phyloP scores from a whole-genome alignment of 257 asterid species.

The Solanum phureja region DNA sequence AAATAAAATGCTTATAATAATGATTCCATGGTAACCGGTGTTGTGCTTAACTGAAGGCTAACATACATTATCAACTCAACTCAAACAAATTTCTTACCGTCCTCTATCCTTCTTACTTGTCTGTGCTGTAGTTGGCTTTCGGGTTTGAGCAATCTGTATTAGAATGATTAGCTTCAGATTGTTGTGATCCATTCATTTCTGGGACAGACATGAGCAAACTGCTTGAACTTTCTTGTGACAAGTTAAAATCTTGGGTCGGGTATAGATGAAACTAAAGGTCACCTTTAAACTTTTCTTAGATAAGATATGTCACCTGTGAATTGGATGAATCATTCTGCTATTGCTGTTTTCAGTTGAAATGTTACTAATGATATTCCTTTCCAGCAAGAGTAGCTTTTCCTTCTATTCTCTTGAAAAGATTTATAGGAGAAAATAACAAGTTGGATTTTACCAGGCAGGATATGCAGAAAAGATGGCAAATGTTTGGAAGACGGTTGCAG shows the following conservation, averaged over 20 bases:
- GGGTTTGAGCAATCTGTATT: background rate
- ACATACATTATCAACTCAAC: background rate
- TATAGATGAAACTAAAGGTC: background rate
- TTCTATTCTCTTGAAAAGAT: background rate
- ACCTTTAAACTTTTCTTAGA: background rate
- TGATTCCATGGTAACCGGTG: background rate
- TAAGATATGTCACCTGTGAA: background rate
- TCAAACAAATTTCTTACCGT: background rate
- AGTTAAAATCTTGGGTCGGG: background rate
- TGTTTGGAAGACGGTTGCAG: slow-evolving; percentile 82
- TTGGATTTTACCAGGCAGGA: slow-evolving; percentile 57
- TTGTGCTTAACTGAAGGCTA: background rate
- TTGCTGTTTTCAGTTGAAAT: background rate
- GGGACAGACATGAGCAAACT: background rate
- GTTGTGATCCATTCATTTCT: background rate
- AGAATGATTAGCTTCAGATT: background rate
- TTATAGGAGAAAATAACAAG: background rate
- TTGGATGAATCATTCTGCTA: background rate
- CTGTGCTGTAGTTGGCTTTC: background rate
- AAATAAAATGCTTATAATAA: background rate
- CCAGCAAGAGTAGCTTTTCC: background rate
- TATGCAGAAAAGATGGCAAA: slow-evolving; percentile 89
- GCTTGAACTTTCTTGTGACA: background rate
- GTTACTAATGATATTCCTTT: background rate
- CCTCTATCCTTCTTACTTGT: background rate